Base-by-base conservation (phyloP, 495 filamentous ascomycete genomes). In the Podospora tetraspora region DNA sequence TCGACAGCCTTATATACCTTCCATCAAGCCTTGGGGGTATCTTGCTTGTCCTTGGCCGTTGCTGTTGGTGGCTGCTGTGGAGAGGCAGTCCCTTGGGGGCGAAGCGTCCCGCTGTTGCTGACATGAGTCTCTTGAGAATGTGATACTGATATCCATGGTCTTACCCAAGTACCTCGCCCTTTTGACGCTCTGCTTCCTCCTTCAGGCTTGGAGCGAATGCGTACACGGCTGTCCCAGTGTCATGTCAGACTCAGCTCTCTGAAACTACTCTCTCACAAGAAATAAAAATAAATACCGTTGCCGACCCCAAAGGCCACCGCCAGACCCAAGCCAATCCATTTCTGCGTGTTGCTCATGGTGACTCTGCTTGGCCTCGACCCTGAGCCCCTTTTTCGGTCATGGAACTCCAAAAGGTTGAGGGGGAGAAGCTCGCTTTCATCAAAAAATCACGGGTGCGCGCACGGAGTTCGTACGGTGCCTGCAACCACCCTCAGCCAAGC, bases 391-490 rank as follows among this genome's bases (percentile, higher is more conserved):
- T 52, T 52, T n/a, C 16, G 43, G 43, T 52, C 43, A 52, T 52
- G 16, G 8, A 52, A 52, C 6, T n/a, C 43, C 19, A 7, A n/a
- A n/a, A n/a, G 7, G 16, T n/a, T 52, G 43, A 52, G 19, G 16
- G 13, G 37, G 16, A 19, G 16, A 43, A 7, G 0, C 7, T 52
- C 19, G 43, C 16, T n/a, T n/a, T 52, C 43, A 8, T 63, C 21
- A 32, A n/a, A 63, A 66, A 30, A 12, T 22, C 13, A 22, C 22
- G 62, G 22, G 30, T 43, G n/a, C 62, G 34, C 25, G 10, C 43
- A 66, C 57, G 65, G 58, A 67, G 66, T 68, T 64, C 57, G 30
- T 34, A 69, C 67, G 56, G 67, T 64, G 62, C 30, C 43, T 59
- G 56, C 19, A 25, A n/a, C 57, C 29, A 58, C 27, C 5, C 3